These are phyloP conservation scores for Ceratonia siliqua DNA, from an alignment of 306 rosid genomes.

Conservation along the genomic window DNA sequence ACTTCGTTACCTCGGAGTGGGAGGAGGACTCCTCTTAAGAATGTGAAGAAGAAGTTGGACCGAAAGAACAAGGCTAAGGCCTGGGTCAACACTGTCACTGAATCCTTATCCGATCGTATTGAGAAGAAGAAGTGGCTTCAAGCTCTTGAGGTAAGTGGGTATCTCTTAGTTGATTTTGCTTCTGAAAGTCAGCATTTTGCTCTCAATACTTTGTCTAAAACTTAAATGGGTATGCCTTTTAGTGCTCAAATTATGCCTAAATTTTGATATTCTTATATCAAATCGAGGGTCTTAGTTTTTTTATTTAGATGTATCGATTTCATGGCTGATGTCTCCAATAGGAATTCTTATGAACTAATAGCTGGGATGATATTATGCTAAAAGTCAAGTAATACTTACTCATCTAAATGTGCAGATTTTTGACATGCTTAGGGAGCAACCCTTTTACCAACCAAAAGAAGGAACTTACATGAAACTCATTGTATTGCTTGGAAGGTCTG, in stretches of 20 bases:
- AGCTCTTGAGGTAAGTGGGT: constrained; percentile 76
- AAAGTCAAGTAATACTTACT: constrained; percentile 14
- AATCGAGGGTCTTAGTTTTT: background rate
- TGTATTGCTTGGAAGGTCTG: constrained; percentile 80
- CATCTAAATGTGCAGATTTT: constrained; percentile 57
- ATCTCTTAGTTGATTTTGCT: constrained; percentile 20
- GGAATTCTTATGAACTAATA: background rate
- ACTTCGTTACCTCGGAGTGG: constrained; percentile 33
- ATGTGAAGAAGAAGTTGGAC: constrained; percentile 78
- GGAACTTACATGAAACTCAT: constrained; percentile 94
- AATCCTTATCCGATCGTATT: constrained; percentile 65
- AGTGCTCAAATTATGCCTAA: background rate
- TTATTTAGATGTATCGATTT: background rate
- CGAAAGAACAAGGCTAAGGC: constrained; percentile 72
- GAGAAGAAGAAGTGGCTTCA: constrained; percentile 89
- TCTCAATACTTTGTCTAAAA: background rate
- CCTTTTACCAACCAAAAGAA: constrained; percentile 89
- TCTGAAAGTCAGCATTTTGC: background rate
- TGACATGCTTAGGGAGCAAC: constrained; percentile 88
- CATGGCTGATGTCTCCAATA: background rate
- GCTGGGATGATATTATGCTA: background rate
- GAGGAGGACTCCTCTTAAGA: constrained; percentile 68
- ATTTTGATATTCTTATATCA: background rate
- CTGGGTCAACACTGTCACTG: constrained; percentile 93
- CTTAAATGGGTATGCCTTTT: background rate